These are phyloP conservation scores for Colletotrichum sp. DNA, from an alignment of 2,329 filamentous ascomycete species.

Conservation along the genomic window DNA sequence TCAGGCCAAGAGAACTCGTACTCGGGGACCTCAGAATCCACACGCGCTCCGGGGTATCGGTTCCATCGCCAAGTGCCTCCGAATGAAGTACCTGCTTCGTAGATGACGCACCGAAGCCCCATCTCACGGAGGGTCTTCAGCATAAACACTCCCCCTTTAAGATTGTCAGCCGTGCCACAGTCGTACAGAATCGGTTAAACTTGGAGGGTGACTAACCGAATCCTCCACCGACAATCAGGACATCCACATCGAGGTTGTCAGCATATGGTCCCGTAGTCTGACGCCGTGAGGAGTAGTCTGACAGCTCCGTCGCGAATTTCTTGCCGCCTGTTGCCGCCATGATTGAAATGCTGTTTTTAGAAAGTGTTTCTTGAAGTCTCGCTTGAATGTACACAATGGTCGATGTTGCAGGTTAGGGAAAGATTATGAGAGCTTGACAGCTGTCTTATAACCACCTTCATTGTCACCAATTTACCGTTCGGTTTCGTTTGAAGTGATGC, in stretches of 20 bases:
- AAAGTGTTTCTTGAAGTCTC: not conserved
- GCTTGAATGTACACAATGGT: not conserved
- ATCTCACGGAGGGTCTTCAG: slow-evolving; percentile 55
- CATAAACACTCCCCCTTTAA: slow-evolving; percentile 46
- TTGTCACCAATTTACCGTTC: not conserved
- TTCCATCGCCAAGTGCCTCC: slow-evolving; percentile 64
- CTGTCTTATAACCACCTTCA: not conserved
- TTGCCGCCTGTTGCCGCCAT: slow-evolving; percentile 28
- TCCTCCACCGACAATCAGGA: slow-evolving; percentile 48
- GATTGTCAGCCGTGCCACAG: not conserved
- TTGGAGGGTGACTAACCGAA: slow-evolving; percentile 27
- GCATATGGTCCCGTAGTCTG: slow-evolving; percentile 42
- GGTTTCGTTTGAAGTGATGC: not conserved
- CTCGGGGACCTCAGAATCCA: slow-evolving; percentile 57
- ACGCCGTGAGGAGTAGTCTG: slow-evolving; percentile 36
- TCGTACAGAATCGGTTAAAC: not conserved
- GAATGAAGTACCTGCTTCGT: slow-evolving; percentile 54
- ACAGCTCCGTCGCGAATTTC: slow-evolving; percentile 45
- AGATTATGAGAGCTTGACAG: not conserved
- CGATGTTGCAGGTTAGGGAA: accelerated
- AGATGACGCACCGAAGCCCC: slow-evolving; percentile 51
- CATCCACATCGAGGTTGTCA: slow-evolving; percentile 47
- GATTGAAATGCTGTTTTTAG: not conserved
- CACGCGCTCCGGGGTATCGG: slow-evolving; percentile 57
- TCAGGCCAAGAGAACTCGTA: slow-evolving; percentile 60